phyloP scores from a whole-genome alignment of 495 filamentous ascomycete species.

The Penicillium silybi region DNA sequence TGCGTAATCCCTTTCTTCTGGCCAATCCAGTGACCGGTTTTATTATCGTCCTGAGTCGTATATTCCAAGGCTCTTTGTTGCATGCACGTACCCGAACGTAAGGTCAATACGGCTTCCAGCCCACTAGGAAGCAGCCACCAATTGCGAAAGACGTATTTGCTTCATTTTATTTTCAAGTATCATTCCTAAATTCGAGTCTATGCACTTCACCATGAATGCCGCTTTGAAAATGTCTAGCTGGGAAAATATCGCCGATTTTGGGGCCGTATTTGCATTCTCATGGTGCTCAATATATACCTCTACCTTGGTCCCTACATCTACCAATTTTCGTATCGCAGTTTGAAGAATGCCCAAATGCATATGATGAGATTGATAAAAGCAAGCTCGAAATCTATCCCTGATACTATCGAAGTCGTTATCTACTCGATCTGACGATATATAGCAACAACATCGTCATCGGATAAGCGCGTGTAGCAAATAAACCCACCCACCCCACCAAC shows the following conservation, averaged over 20 bases:
- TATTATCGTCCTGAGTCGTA: background rate
- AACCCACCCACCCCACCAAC: background rate
- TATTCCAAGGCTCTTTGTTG: background rate
- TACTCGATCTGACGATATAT: background rate
- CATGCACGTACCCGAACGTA: background rate
- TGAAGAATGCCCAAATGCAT: background rate
- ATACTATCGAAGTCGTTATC: background rate
- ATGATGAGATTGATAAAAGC: background rate
- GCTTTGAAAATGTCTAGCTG: no score
- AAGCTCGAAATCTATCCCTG: background rate
- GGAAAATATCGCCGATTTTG: background rate
- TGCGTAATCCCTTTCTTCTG: background rate
- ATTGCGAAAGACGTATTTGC: background rate
- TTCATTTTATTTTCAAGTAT: background rate
- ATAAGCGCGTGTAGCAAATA: background rate
- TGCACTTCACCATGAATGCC: background rate
- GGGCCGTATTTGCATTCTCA: background rate
- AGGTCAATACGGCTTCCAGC: background rate
- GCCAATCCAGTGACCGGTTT: background rate
- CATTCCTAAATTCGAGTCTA: background rate
- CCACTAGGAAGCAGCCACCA: background rate
- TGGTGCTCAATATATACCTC: no score
- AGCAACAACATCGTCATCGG: background rate
- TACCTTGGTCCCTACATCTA: background rate
- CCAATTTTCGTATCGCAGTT: background rate